Conservation (phyloP, 2,329 filamentous ascomycete species). For the Fusarium sp. region DNA sequence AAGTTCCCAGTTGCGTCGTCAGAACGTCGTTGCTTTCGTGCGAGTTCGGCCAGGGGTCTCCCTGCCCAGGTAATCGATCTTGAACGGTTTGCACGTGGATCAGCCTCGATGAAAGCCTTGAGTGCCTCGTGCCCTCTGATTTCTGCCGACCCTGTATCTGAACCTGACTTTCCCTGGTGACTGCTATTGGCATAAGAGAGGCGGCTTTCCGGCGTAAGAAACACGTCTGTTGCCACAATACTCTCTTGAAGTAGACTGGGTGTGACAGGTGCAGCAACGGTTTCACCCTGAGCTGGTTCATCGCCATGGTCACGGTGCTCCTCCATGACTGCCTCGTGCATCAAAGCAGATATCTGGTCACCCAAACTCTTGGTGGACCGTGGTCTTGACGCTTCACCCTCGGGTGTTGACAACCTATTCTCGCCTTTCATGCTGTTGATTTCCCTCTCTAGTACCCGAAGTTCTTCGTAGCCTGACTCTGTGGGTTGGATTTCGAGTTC, state of each 20-base stretch:
- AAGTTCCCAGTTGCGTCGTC: not conserved
- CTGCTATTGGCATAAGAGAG: constrained; percentile 15
- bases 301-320: constrained; percentile 10
- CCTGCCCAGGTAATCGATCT: not conserved
- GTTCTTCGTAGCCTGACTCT: constrained; percentile 36
- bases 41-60: not conserved
- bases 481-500: constrained; percentile 41
- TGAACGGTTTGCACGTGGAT: not conserved
- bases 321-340: constrained; percentile 28
- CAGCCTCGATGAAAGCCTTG: not conserved
- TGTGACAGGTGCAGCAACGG: constrained; percentile 15
- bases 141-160: not conserved
- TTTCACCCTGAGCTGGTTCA: not conserved
- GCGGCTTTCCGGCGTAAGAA: constrained; percentile 39
- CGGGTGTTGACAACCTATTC: not conserved
- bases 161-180: not conserved
- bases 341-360: constrained; percentile 33
- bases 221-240: constrained; percentile 31
- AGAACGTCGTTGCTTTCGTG: not conserved
- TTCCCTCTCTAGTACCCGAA: constrained; percentile 35
- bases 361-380: constrained; percentile 31
- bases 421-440: constrained; percentile 34
- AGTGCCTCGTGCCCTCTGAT: not conserved
- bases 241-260: constrained; percentile 32
- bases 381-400: constrained; percentile 6